phyloP scores from a whole-genome alignment of 2,329 filamentous ascomycete species.

The Penicillium sp. region DNA sequence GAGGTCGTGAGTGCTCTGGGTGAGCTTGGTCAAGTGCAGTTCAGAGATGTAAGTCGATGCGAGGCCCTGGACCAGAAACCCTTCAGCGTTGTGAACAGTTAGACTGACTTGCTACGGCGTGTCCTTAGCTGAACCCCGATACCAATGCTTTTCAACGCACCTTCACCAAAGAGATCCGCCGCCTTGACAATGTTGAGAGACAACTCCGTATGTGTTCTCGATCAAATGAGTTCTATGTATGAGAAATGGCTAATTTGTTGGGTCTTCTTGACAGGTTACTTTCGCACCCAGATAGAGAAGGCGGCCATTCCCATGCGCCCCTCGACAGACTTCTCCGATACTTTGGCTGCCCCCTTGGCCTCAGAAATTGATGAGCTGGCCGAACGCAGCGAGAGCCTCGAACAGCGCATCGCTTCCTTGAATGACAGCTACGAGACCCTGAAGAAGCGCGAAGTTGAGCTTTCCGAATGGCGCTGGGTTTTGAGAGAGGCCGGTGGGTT shows the following conservation, averaged over 20 bases:
- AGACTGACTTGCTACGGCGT: slow-evolving; percentile 18
- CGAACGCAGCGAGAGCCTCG: slow-evolving; percentile 87
- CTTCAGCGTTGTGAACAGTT: neutral
- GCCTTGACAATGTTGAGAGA: slow-evolving; percentile 96
- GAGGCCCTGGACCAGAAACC: neutral
- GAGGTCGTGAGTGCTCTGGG: slow-evolving; percentile 96
- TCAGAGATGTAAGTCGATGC: slow-evolving; percentile 75
- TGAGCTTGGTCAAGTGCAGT: slow-evolving; percentile 94
- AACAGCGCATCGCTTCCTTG: slow-evolving; percentile 84
- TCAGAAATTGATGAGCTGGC: slow-evolving; percentile 95
- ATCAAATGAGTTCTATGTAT: neutral
- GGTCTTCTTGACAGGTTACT: slow-evolving; percentile 67
- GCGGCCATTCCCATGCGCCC: slow-evolving; percentile 80
- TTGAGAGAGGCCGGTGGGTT: slow-evolving; percentile 94
- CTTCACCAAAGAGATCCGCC: slow-evolving; percentile 95
- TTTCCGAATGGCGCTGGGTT: slow-evolving; percentile 98
- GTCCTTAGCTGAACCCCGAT: slow-evolving; percentile 78
- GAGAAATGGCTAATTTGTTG: neutral
- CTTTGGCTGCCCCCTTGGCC: slow-evolving; percentile 81
- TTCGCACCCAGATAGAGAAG: slow-evolving; percentile 95
- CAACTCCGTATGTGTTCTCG: slow-evolving; percentile 75
- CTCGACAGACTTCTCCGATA: slow-evolving; percentile 85
- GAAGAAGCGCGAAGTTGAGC: slow-evolving; percentile 95
- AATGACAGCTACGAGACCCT: slow-evolving; percentile 98
- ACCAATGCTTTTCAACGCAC: slow-evolving; percentile 94